A percentile compares a stretch with the other conserved stretches of the same genome.
Evolutionary conservation across 768 basidiomycete species (phyloP).

Genomic region (Amanita fuliginea): DNA sequence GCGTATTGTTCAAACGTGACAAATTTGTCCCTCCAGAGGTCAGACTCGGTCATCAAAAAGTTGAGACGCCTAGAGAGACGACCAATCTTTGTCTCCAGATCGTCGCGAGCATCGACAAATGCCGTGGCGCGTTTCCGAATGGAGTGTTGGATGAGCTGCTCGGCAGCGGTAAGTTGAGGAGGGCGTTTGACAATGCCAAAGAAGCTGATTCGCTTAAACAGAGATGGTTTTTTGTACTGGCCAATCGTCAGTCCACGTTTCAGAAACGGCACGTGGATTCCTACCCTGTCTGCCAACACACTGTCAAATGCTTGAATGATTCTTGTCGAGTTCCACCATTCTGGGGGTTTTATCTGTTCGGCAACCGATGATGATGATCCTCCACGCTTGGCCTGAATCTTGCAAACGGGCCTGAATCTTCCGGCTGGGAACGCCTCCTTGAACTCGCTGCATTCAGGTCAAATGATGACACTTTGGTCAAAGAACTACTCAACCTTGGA

Average conservation of each 20-base stretch:
- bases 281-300: constrained; percentile 76
- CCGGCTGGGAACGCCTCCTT: constrained; percentile 93
- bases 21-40: constrained; percentile 89
- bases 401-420: constrained; percentile 82
- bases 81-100: constrained; percentile 89
- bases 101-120: constrained; percentile 89
- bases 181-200: constrained; percentile 62
- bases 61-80: constrained; percentile 76
- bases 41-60: constrained; percentile 86
- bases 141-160: constrained; percentile 77
- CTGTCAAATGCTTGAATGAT: constrained; percentile 86
- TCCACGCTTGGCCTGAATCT: constrained; percentile 78
- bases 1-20: constrained; percentile 92
- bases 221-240: constrained; percentile 83
- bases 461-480: constrained; percentile 4
- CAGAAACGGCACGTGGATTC: constrained; percentile 1
- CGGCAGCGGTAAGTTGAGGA: constrained; percentile 66
- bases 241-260: not conserved
- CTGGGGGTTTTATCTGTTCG: constrained; percentile 81
- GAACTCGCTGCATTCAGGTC: constrained; percentile 55
- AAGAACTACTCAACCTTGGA: constrained; percentile 38
- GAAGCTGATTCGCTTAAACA: constrained; percentile 75
- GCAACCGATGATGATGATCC: constrained; percentile 74
- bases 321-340: constrained; percentile 91
- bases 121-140: constrained; percentile 92